Evolutionary conservation across 2,329 filamentous ascomycete species (phyloP).

Genomic region (Penicillium sp.): DNA sequence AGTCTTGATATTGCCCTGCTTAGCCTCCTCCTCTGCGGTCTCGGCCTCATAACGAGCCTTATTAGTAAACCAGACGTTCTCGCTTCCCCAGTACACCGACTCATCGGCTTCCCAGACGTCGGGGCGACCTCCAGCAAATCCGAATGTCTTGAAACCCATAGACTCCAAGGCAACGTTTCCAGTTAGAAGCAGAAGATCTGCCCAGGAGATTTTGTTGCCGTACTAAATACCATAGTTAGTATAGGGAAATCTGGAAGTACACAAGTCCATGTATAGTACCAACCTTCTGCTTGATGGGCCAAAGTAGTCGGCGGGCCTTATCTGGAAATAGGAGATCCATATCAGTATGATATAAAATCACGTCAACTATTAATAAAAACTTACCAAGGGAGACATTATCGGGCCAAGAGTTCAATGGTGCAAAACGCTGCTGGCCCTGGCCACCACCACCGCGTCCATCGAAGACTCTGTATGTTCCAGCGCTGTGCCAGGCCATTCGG

Average conservation of each 20-base stretch:
- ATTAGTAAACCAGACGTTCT: slow-evolving; percentile 59
- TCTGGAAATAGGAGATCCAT: slow-evolving; percentile 34
- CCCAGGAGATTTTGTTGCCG: slow-evolving; percentile 73
- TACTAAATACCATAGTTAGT: slow-evolving; percentile 39
- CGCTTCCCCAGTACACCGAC: slow-evolving; percentile 67
- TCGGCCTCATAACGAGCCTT: slow-evolving; percentile 57
- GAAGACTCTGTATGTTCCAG: slow-evolving; percentile 66
- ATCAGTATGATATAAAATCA: background rate
- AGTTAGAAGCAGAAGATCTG: slow-evolving; percentile 61
- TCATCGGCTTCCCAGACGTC: slow-evolving; percentile 70
- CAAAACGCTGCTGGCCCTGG: slow-evolving; percentile 67
- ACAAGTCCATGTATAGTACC: background rate
- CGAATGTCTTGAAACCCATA: slow-evolving; percentile 66
- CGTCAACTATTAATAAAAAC: background rate
- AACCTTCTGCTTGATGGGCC: slow-evolving; percentile 69
- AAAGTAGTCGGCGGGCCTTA: slow-evolving; percentile 70
- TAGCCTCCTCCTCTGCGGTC: slow-evolving; percentile 35
- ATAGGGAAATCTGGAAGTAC: no score
- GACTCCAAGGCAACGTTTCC: slow-evolving; percentile 70
- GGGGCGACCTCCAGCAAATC: slow-evolving; percentile 62
- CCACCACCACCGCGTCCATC: slow-evolving; percentile 69
- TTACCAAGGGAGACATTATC: slow-evolving; percentile 59
- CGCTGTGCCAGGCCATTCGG: slow-evolving; percentile 72
- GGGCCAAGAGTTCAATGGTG: slow-evolving; percentile 73
- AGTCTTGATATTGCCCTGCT: slow-evolving; percentile 43